Conservation (phyloP, 2,329 filamentous ascomycete genomes). For the Colletotrichum eleusines region DNA sequence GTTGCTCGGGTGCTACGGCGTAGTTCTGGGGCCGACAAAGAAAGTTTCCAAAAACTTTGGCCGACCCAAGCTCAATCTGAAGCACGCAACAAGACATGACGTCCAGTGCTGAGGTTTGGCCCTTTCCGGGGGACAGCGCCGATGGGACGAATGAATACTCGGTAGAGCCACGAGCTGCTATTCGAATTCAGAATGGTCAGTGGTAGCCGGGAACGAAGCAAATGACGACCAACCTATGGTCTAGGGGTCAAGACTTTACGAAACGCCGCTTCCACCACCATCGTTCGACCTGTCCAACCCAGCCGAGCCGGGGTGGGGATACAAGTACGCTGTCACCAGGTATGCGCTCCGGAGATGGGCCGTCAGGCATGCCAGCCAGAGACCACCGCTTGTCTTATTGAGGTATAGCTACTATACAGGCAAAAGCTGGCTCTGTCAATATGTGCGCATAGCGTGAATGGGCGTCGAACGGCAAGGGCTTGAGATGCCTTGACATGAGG, state of each 20-base stretch:
- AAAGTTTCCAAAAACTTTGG: constrained; percentile 30
- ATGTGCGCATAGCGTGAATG: not conserved
- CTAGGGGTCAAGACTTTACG: constrained; percentile 19
- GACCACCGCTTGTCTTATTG: not conserved
- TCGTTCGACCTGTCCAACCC: constrained; percentile 26
- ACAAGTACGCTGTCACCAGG: too few species aligned
- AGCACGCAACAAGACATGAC: constrained; percentile 35
- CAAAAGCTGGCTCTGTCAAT: not conserved
- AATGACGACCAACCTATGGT: constrained; percentile 21
- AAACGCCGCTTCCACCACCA: constrained; percentile 28
- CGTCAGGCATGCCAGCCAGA: not conserved
- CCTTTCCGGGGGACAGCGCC: constrained; percentile 12
- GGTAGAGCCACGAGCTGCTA: constrained; percentile 8
- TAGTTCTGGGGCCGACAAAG: constrained; percentile 23
- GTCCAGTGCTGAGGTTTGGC: constrained; percentile 26
- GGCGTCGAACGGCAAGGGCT: not conserved
- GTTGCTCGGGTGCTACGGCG: constrained; percentile 33
- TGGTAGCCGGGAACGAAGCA: not conserved
- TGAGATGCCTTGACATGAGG: not conserved
- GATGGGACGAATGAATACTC: constrained; percentile 22
- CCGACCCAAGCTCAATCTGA: constrained; percentile 28
- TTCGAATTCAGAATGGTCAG: not conserved
- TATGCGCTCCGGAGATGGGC: not conserved
- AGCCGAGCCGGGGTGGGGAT: too few species aligned
- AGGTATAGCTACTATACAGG: not conserved